A percentile compares a stretch with the other conserved stretches of the same genome.
phyloP scores from a whole-genome alignment of 2,329 filamentous ascomycete genomes.

The Bipolaris victoriae region DNA sequence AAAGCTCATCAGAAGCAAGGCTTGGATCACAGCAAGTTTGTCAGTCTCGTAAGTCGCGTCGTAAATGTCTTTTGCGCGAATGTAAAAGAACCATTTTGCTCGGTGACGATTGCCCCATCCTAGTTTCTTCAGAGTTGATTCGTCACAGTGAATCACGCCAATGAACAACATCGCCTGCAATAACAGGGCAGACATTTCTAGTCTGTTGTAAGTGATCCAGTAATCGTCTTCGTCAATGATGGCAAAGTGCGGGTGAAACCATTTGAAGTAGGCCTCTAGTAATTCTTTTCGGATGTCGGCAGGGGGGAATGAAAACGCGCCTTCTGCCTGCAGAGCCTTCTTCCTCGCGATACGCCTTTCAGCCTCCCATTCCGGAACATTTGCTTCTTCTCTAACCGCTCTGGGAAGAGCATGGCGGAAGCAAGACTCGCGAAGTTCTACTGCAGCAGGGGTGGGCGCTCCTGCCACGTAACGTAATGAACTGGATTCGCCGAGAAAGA shows the following conservation, averaged over 20 bases:
- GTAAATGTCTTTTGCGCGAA: constrained; percentile 58
- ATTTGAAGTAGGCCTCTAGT: constrained; percentile 60
- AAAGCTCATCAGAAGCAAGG: constrained; percentile 62
- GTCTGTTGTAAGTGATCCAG: constrained; percentile 48
- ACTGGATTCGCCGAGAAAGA: constrained; percentile 57
- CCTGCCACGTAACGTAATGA: constrained; percentile 58
- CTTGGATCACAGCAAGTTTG: constrained; percentile 58
- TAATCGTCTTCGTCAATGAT: constrained; percentile 58
- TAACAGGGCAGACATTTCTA: constrained; percentile 57
- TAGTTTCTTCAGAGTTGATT: constrained; percentile 52
- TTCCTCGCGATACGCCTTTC: constrained; percentile 45
- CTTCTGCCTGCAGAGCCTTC: constrained; percentile 48
- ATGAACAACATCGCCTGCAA: constrained; percentile 63
- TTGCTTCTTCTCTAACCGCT: constrained; percentile 42
- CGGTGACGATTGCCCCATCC: constrained; percentile 58
- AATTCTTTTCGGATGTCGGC: constrained; percentile 52
- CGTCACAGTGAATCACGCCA: constrained; percentile 60
- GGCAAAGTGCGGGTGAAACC: constrained; percentile 64
- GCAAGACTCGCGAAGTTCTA: constrained; percentile 20
- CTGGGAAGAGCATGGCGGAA: constrained; percentile 44
- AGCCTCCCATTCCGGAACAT: constrained; percentile 47
- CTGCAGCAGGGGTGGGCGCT: constrained; percentile 41
- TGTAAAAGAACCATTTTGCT: constrained; percentile 60
- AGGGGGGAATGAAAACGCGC: constrained; percentile 56
- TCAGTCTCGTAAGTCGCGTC: constrained; percentile 62